Base-by-base conservation (phyloP, 176 grass and related monocot species). In the Avena eriantha region DNA sequence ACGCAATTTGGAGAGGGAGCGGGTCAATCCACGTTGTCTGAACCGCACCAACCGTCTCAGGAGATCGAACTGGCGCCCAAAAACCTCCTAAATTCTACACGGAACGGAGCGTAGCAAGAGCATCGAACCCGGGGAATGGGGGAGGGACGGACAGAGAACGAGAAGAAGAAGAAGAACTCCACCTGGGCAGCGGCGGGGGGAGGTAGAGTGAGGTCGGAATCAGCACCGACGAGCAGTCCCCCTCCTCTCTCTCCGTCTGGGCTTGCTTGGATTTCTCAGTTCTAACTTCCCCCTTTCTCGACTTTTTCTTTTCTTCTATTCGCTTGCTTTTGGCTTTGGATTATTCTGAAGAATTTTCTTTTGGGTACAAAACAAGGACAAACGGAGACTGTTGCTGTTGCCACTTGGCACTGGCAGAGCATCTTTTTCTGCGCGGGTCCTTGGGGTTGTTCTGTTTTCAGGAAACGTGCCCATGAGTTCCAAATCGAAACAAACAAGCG, bases 311-410 rank as follows among this genome's bases (percentile, higher is more conserved):
- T 71, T 13, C 29, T n/a, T n/a, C 3, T 64, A 64, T 51, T 53
- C 18, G 19, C 29, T 53, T 51, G 6, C 43, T 77, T 51, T 24
- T 24, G 39, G 15, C 61, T 73, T 67, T 17, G 29, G 58, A 41
- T 69, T 90, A 85, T 80, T 66, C 68, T 2, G n/a, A 8, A 18
- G 48, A 73, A 84, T 66, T 83, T 87, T 3, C 68, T 69, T n/a
- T 4, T 18, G 48, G 73, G 80, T 83, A 79, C 74, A 84, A 89
- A 89, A 84, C 73, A 41, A 41, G 39, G 39, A 41, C 39, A 63
- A 79, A 89, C 54, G 36, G 45, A 21, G 54, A 8, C 7, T 63
- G 81, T 60, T 60, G 65, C 81, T 29, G 81, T 10, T 79, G 80
- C 50, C 81, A 78, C 31, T 68, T 18, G 57, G 57, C 21, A 22